Evolutionary conservation across 2,329 filamentous ascomycete genomes (phyloP).

Genomic region (Microdochium nivale): DNA sequence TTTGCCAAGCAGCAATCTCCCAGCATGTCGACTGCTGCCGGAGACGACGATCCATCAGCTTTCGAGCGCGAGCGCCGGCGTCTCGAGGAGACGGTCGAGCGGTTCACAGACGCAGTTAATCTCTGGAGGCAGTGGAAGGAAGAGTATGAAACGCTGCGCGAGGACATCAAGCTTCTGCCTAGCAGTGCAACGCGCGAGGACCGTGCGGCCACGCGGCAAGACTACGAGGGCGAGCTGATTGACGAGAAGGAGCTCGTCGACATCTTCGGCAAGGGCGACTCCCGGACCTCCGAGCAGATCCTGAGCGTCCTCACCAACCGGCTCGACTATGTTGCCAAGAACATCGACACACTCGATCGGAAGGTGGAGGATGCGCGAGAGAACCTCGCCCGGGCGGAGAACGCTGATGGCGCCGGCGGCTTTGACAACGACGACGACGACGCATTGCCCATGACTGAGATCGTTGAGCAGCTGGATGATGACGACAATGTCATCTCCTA

Average conservation of each 20-base stretch:
- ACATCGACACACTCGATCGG: slow-evolving; percentile 54
- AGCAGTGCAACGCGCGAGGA: slow-evolving; percentile 39
- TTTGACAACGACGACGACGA: slow-evolving; percentile 57
- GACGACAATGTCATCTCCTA: slow-evolving; percentile 74
- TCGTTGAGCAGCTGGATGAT: slow-evolving; percentile 86
- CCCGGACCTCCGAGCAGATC: slow-evolving; percentile 53
- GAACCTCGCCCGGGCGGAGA: neutral
- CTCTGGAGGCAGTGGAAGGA: slow-evolving; percentile 89
- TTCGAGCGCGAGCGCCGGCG: slow-evolving; percentile 61
- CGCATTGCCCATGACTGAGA: slow-evolving; percentile 76
- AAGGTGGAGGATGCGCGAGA: slow-evolving; percentile 43
- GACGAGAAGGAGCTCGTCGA: slow-evolving; percentile 48
- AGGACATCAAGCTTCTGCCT: slow-evolving; percentile 59
- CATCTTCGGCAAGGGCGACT: slow-evolving; percentile 33
- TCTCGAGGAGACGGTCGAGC: slow-evolving; percentile 67
- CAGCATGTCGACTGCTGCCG: neutral
- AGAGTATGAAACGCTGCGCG: slow-evolving; percentile 83
- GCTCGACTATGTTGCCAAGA: slow-evolving; percentile 83
- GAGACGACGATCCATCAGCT: neutral
- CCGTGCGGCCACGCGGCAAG: slow-evolving; percentile 47
- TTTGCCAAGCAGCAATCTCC: neutral
- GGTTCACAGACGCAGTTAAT: slow-evolving; percentile 66
- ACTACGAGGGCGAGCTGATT: slow-evolving; percentile 56
- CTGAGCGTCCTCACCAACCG: slow-evolving; percentile 61
- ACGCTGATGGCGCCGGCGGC: slow-evolving; percentile 42